Base-by-base conservation (phyloP, 106 monocot species). In the Phalaenopsis equestris region DNA sequence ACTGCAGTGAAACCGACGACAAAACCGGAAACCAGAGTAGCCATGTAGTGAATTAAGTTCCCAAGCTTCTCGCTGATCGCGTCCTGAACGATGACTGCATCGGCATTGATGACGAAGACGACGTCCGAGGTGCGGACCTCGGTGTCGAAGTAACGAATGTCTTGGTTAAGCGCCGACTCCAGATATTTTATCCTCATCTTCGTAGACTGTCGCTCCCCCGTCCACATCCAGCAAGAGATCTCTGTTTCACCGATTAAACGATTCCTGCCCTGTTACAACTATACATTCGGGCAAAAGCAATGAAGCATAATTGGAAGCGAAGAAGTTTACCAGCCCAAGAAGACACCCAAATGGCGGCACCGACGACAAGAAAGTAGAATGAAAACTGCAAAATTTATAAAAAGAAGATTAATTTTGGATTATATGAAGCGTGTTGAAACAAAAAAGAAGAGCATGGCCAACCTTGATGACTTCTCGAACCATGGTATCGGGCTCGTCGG, bases 201-300 rank as follows among this genome's bases (percentile, higher is more conserved):
- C 21, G 97, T 94, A 4, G 94, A 82, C 77, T 98, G 97, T 57
- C 97, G 75, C 80, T 98, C 97, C 58, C 97, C 97, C 11, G 92
- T 98, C 97, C 97, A 98, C 92, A 98, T 98, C 97, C 97, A 98
- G 88, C 97, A 98, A 0, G 97, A 94, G 84, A 98, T 98, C 91
- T 98, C 96, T 89, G 82, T 61, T 79, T 5, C n/a, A 70, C 73
- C 12, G 52, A 12, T 52, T 52, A 52, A 52, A 52, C 52, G 15
- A 52, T 12, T 52, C 12, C 52, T 52, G 41, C 37, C 41, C 55
- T 37, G 37, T 41, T 14, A n/a, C 38, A 23, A 39, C 21, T 58
- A 65, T 36, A 16, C 55, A 55, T 5, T 72, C 36, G 3, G 43
- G 41, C 64, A 70, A 30, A 49, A 41, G n/a, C 56, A 80, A n/a